Percentiles rank a stretch among this genome's conserved stretches.
Conservation (phyloP, 345 rosid species). For the Ceriops decandra region DNA sequence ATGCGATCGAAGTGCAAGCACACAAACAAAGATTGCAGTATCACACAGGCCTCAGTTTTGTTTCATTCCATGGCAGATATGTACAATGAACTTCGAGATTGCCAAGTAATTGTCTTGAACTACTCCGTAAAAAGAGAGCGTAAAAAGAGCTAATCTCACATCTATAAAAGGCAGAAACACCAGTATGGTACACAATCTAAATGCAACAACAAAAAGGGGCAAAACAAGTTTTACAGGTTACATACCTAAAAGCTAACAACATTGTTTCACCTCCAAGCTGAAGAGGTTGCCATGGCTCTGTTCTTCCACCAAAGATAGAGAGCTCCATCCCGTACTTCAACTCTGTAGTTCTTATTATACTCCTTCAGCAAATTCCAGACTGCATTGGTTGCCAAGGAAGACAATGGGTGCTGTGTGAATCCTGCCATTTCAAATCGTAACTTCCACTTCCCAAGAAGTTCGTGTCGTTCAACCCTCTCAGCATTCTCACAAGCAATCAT, state of each 20-base stretch:
- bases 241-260: background rate
- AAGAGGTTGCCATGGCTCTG: slow-evolving; percentile 65
- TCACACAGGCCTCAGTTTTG: background rate
- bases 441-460: slow-evolving; percentile 71
- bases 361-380: slow-evolving; percentile 42
- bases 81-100: slow-evolving; percentile 3
- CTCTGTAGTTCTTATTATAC: slow-evolving; percentile 44
- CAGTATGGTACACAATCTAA: background rate
- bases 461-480: slow-evolving; percentile 84
- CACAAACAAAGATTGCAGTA: background rate
- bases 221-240: slow-evolving; percentile 20
- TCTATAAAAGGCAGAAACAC: slow-evolving; percentile 3
- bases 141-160: background rate
- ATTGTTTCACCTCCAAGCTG: slow-evolving; percentile 59
- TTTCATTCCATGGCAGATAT: background rate
- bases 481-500: slow-evolving; percentile 79
- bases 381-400: slow-evolving; percentile 35
- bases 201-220: background rate
- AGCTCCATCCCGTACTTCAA: slow-evolving; percentile 50
- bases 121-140: background rate
- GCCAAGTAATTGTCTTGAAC: background rate
- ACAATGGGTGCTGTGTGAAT: slow-evolving; percentile 42
- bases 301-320: slow-evolving; percentile 64
- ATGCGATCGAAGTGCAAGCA: background rate
- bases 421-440: slow-evolving; percentile 66